Evolutionary conservation across 2,329 filamentous ascomycete genomes (phyloP), one percentile per base, ranked within the genome.

Genomic region (Arthrinium phaeospermum): DNA sequence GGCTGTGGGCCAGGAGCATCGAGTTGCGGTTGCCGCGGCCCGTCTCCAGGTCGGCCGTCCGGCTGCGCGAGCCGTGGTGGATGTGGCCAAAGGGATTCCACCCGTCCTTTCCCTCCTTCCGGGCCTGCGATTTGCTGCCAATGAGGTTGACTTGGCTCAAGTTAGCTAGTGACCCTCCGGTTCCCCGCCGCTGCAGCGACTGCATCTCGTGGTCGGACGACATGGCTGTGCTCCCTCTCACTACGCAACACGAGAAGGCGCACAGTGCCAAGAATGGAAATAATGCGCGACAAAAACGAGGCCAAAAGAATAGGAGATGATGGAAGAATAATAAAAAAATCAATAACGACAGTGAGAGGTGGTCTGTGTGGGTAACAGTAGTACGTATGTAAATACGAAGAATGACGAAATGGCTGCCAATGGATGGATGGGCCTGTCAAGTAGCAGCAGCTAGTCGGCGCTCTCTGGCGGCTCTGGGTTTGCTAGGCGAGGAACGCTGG

Each of bases 41-140:
- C 16, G 70, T 34, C 47, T 77, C 76, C 47, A 73, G 75, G 45
- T 68, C 67, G 24, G 75, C 73, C 72, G 75, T 73, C 68, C 64
- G 67, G 22, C 79, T 85, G 5, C 83, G 84, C 44, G 78, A 77
- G 22, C 78, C 78, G 81, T 82, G 84, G 30, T 78, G 74, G n/a
- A 84, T 79, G 72, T 84, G 84, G 12, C 83, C 81, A 70, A 87
- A 87, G 10, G 83, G 84, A 44, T 86, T 87, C 81, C 82, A 85
- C 30, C 80, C 80, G 47, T 82, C 78, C 71, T 85, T 83, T 69
- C 85, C 84, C 61, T 86, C 76, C 30, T 74, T 80, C 73, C 85
- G 84, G 72, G 86, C 86, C 72, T 81, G 79, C 73, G 83, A 82
- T 80, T 84, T 87, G 74, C 85, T 82, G 70, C 79, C 80, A 75